These are phyloP conservation scores for Mycena citricolor DNA, from an alignment of 1,284 basidiomycete species.

Conservation along the genomic window DNA sequence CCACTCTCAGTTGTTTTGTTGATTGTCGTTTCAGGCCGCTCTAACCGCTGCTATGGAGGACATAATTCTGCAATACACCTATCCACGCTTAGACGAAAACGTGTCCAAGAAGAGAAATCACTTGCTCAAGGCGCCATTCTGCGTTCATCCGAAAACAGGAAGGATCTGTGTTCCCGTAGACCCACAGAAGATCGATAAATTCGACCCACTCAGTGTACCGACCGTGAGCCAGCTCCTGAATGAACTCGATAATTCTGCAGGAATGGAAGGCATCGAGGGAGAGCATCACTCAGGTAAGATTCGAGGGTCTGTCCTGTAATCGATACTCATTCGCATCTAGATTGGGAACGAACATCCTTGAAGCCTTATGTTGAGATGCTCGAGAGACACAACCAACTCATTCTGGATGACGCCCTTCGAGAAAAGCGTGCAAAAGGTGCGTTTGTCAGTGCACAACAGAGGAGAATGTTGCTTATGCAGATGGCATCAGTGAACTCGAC, in stretches of 20 bases:
- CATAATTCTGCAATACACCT: conserved; percentile 91
- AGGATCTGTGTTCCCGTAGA: conserved; percentile 94
- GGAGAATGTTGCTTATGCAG: too few species aligned
- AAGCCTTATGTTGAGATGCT: conserved; percentile 91
- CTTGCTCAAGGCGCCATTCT: conserved; percentile 96
- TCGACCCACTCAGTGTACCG: conserved; percentile 86
- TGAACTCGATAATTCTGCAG: conserved; percentile 62
- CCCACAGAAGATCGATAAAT: conserved; percentile 73
- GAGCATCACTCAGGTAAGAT: conserved; percentile 52
- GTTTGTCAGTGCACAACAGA: too few species aligned
- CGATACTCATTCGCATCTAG: conserved; percentile 31
- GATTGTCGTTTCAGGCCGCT: conserved; percentile 29
- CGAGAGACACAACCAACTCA: conserved; percentile 64
- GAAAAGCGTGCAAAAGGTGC: conserved; percentile 43
- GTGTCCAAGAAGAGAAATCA: conserved; percentile 98
- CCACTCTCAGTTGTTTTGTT: conserved; percentile 1
- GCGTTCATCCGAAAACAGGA: conserved; percentile 95
- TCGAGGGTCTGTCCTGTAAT: conserved; percentile 2
- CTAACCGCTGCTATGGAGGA: conserved; percentile 69
- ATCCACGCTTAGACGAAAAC: conserved; percentile 95
- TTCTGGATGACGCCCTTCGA: conserved; percentile 62
- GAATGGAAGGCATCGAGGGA: conserved; percentile 28
- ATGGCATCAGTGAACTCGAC: too few species aligned
- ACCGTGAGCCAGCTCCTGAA: conserved; percentile 81
- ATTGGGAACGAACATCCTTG: conserved; percentile 75